These are phyloP conservation scores for Claviceps sp. DNA, from an alignment of 2,329 filamentous ascomycete species.

Conservation along the genomic window DNA sequence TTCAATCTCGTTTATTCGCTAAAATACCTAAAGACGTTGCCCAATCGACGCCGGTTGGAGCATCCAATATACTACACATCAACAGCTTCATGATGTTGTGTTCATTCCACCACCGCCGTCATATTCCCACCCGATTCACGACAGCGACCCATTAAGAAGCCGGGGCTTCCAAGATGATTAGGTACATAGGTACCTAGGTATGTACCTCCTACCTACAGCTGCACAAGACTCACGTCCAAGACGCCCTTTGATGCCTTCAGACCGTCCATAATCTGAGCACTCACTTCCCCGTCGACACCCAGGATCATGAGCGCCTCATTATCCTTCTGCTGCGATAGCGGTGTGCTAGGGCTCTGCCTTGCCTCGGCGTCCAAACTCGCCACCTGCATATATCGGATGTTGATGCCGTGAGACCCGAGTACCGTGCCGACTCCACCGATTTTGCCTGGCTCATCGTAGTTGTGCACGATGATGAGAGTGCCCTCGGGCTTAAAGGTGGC, in stretches of 20 bases:
- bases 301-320: conserved; percentile 74
- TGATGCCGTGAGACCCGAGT: conserved; percentile 56
- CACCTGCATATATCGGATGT: conserved; percentile 72
- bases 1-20: too few species aligned
- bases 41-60: too few species aligned
- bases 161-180: too few species aligned
- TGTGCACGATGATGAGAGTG: conserved; percentile 63
- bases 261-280: conserved; percentile 37
- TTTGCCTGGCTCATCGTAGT: conserved; percentile 71
- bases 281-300: conserved; percentile 54
- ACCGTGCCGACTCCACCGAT: conserved; percentile 66
- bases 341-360: conserved; percentile 10
- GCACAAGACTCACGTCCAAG: conserved; percentile 40
- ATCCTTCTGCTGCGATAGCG: conserved; percentile 14
- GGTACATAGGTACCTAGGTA: too few species aligned
- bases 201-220: conserved; percentile 16
- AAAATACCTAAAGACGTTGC: too few species aligned
- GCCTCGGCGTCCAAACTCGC: conserved; percentile 30
- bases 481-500: conserved; percentile 63
- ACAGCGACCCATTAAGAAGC: too few species aligned
- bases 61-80: too few species aligned
- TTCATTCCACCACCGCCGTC: too few species aligned
- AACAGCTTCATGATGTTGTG: too few species aligned
- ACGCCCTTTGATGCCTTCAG: conserved; percentile 38
- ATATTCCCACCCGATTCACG: too few species aligned